Evolutionary conservation across 2,329 filamentous ascomycete genomes (phyloP), one percentile per base, ranked within the genome.

Genomic region (Pleoardoris graminearum): DNA sequence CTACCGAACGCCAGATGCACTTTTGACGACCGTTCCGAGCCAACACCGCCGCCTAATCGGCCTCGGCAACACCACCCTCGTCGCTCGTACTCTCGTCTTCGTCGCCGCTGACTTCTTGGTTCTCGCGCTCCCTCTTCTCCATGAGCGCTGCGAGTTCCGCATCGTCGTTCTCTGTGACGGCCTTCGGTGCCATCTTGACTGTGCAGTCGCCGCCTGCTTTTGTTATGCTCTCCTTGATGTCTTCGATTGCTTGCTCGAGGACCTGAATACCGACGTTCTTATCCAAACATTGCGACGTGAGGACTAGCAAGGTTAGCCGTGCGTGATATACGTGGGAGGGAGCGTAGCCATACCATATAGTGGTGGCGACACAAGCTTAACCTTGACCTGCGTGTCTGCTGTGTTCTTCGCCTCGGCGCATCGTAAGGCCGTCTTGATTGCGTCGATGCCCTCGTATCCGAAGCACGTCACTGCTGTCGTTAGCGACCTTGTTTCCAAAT

Each of bases 141-240:
- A 99, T 99, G 61, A 99, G 84, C 47, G 93, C 94, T 76, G 97
- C 91, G 61, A 99, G 82, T 77, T 97, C 92, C 22, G 93, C 94
- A 71, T 99, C 94, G 69, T 99, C 95, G 75, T 91, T 95, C 82
- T 97, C 95, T 1, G 94, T 99, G 57, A 99, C 94, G 4, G 95
- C 94, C 86, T 97, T 97, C 63, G 94, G 94, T 68, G 94, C 92
- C 94, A 99, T 99, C 85, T 95, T 96, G 66, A 97, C 88, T 37
- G 87, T 83, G 70, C 93, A 88, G 70, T 85, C 86, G 56, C 94
- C 94, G 48, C 89, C 89, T 0, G 89, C 84, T 39, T 76, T 80
- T 71, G 86, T 85, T 72, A 99, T 99, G 75, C 83, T 91, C 69
- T 79, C 83, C 66, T 88, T 84, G 67, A 99, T 92, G 66, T 92